Conservation (phyloP, 1,139 yeast genomes). For the Wickerhamomyces sp. region DNA sequence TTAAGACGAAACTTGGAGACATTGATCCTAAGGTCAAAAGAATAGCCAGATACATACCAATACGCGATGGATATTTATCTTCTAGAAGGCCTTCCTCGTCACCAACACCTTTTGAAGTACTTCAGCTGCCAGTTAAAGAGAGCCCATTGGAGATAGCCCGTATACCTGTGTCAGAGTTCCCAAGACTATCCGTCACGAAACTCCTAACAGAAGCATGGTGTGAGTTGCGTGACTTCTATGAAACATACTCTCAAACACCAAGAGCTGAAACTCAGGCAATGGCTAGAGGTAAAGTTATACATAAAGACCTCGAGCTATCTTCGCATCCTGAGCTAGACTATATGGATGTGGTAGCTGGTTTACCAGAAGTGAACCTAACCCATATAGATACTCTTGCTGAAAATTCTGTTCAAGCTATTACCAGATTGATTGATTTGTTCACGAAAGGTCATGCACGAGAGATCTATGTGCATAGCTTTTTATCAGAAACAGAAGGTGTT, state of each 20-base stretch:
- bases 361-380: conserved; percentile 21
- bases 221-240: conserved; percentile 43
- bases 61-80: conserved; percentile 1
- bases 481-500: conserved; percentile 32
- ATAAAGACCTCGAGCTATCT: conserved; percentile 37
- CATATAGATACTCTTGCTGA: conserved; percentile 27
- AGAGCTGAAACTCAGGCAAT: conserved; percentile 32
- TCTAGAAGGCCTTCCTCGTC: not conserved
- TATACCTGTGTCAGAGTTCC: conserved; percentile 15
- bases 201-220: conserved; percentile 48
- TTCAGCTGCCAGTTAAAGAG: not conserved
- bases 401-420: conserved; percentile 16
- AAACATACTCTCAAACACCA: conserved; percentile 36
- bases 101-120: conserved; percentile 8
- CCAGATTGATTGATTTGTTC: conserved; percentile 36
- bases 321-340: conserved; percentile 34
- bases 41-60: conserved; percentile 4
- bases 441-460: conserved; percentile 55
- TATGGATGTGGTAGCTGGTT: conserved; percentile 18
- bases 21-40: not conserved
- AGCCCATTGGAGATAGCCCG: not conserved
- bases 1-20: not conserved
- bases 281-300: conserved; percentile 38
- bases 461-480: conserved; percentile 49
- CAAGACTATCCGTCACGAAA: conserved; percentile 44